Conservation (phyloP, 2,329 filamentous ascomycete species). For the Pyrenochaeta sp. region DNA sequence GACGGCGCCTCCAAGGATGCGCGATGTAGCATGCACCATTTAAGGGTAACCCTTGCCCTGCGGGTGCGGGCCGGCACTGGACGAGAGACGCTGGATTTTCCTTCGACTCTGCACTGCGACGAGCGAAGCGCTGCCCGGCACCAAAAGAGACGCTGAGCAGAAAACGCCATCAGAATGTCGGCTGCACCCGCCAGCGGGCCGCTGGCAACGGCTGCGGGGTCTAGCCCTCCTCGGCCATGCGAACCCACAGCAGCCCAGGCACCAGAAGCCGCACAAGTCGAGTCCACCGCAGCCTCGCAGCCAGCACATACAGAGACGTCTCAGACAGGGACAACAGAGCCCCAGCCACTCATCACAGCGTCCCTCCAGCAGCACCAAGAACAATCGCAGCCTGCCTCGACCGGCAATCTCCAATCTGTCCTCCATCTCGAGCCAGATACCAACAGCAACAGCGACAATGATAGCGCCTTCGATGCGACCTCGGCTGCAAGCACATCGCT, state of each 20-base stretch:
- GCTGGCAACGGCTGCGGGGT: neutral
- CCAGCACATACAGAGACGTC: neutral
- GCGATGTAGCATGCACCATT: no score
- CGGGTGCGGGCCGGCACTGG: neutral
- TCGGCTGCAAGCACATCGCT: slow-evolving; percentile 44
- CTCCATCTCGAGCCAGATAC: slow-evolving; percentile 41
- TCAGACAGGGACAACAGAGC: neutral
- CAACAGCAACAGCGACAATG: slow-evolving; percentile 34
- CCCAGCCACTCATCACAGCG: neutral
- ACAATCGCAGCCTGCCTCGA: neutral
- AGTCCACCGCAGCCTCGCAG: no score
- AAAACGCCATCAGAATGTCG: slow-evolving; percentile 6
- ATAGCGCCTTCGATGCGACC: slow-evolving; percentile 41
- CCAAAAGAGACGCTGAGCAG: neutral
- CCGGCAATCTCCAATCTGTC: slow-evolving; percentile 33
- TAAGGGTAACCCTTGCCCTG: neutral
- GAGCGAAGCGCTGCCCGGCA: no score
- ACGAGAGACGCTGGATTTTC: neutral
- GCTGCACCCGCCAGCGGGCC: slow-evolving; percentile 18
- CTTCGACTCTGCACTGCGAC: no score
- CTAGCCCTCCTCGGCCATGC: neutral
- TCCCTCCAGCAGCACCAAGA: neutral
- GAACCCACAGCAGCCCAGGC: slow-evolving; percentile 2
- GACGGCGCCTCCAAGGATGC: neutral
- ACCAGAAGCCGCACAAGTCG: neutral